Base-by-base conservation (phyloP, 176 grass and related monocot species). In the Hyparrhenia diplandra region DNA sequence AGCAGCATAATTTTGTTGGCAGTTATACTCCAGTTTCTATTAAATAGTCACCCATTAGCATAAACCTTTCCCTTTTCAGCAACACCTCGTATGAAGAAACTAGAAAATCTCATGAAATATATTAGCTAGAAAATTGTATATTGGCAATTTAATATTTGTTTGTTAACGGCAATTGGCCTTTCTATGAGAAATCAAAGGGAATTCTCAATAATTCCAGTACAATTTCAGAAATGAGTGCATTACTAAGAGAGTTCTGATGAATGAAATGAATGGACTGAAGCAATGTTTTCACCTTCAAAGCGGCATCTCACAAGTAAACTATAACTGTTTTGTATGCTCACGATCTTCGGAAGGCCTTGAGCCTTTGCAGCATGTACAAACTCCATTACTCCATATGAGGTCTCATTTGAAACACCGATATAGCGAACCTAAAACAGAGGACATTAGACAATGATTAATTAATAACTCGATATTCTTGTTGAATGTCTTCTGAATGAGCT, bases 381-480 rank as follows among this genome's bases (percentile, higher is more conserved):
- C 40, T 87, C 92, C 90, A 92, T 98, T 28, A 92, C 95, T 52
- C 95, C 95, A 79, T 94, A 98, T 14, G 95, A 94, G 27, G 95
- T 98, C 82, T 98, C 95, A 81, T 94, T 98, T 28, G 95, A 98
- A 81, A 98, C 92, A 75, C 92, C 95, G 16, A 98, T 89, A 27
- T 92, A 92, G 27, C 92, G 85, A 76, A 98, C 95, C 95, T 98
- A 64, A 20, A 7, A n/a, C n/a, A 57, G 7, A 65, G 16, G 47
- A 31, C 42, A 39, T 40, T 23, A 1, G 21, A 18, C 28, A 71
- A 71, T 17, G 31, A 29, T 52, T 42, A n/a, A n/a, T n/a, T n/a
- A 58, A 31, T 18, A 61, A 40, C 36, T 4, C 17, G 0, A 24
- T 63, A 16, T 4, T 31, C 21, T 43, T 71, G 7, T 79, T 79